Evolutionary conservation across 345 rosid species (phyloP).

Genomic region (Citrus hindsii): DNA sequence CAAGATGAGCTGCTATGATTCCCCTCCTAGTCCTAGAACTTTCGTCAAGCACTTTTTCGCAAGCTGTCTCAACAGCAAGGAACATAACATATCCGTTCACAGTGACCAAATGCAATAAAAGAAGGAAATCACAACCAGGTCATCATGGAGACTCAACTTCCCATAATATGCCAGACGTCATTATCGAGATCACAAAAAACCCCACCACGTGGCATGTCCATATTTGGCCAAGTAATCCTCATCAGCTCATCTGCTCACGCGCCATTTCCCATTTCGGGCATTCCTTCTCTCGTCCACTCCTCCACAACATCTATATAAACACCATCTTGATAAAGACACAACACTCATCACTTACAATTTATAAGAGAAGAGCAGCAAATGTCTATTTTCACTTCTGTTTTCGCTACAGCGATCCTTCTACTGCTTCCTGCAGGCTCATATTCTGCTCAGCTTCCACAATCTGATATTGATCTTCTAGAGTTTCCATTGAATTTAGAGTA

Average conservation of each 20-base stretch:
- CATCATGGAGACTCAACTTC: slow-evolving; percentile 4
- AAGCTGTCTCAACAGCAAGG: neutral
- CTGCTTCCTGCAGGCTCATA: slow-evolving; percentile 13
- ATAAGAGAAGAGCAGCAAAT: neutral
- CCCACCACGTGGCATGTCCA: slow-evolving; percentile 3
- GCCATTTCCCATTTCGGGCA: neutral
- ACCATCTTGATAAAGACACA: neutral
- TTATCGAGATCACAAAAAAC: neutral
- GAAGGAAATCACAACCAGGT: neutral
- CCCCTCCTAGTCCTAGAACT: no score
- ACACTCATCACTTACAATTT: neutral
- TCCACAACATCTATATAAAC: neutral
- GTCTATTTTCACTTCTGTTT: slow-evolving; percentile 7
- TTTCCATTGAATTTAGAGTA: no score
- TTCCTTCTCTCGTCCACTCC: neutral
- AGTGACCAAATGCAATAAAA: no score
- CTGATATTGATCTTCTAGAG: no score
- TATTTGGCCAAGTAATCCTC: neutral
- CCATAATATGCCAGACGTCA: neutral
- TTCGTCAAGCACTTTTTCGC: no score
- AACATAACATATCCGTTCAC: neutral
- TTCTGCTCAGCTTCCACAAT: slow-evolving; percentile 3
- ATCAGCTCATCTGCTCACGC: neutral
- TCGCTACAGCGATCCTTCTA: slow-evolving; percentile 22
- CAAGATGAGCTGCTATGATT: neutral